phyloP scores from a whole-genome alignment of 257 asterid species.

The Solanum chilense region DNA sequence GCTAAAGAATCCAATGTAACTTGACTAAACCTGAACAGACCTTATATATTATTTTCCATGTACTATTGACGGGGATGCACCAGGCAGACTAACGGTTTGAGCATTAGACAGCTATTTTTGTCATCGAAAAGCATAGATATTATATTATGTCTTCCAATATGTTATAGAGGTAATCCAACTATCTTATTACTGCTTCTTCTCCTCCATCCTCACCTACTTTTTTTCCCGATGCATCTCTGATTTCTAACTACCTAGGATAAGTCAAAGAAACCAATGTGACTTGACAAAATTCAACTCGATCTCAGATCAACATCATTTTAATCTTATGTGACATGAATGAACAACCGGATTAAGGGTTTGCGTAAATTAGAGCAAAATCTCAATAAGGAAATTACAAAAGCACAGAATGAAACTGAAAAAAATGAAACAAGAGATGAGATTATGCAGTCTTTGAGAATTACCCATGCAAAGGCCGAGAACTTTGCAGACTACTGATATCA shows the following conservation, averaged over 20 bases:
- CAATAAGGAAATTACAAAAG: background rate
- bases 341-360: background rate
- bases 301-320: background rate
- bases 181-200: background rate
- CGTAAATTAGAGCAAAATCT: background rate
- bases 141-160: background rate
- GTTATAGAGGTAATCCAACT: background rate
- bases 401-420: background rate
- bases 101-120: background rate
- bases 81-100: background rate
- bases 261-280: background rate
- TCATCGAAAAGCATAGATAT: background rate
- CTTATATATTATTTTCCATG: background rate
- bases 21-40: background rate
- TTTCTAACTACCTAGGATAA: background rate
- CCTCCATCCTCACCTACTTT: background rate
- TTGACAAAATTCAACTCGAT: background rate
- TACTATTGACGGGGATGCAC: background rate
- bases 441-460: conserved; percentile 14
- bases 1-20: background rate
- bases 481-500: conserved; percentile 31
- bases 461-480: conserved; percentile 62
- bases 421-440: background rate
- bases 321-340: background rate
- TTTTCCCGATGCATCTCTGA: background rate